phyloP scores from a whole-genome alignment of 768 basidiomycete species.

The Serpula lacrymans region DNA sequence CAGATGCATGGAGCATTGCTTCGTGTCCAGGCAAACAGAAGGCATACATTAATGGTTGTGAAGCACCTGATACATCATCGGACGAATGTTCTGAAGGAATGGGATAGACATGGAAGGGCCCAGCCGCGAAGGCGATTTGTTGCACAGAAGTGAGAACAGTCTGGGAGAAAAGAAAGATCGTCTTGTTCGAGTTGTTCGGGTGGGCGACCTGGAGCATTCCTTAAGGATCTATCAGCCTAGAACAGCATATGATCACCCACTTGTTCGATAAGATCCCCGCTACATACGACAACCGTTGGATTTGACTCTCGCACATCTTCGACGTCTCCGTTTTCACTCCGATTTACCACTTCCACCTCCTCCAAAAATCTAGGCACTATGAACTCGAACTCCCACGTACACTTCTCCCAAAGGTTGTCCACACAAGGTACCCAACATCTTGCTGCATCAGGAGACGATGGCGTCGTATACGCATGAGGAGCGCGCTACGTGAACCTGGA shows the following conservation, averaged over 20 bases:
- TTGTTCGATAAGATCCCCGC: conserved; percentile 94
- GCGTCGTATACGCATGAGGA: conserved; percentile 89
- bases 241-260: conserved; percentile 38
- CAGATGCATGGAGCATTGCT: conserved; percentile 62
- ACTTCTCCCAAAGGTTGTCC: conserved; percentile 93
- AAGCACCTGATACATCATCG: conserved; percentile 59
- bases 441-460: conserved; percentile 86
- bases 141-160: conserved; percentile 88
- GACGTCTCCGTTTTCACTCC: conserved; percentile 40
- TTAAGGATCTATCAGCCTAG: no score
- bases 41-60: conserved; percentile 78
- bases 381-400: conserved; percentile 98
- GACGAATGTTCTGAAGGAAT: conserved; percentile 59
- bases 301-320: conserved; percentile 53
- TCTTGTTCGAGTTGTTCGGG: conserved; percentile 90
- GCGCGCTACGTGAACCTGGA: conserved; percentile 54
- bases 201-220: conserved; percentile 70
- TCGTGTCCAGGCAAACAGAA: conserved; percentile 93
- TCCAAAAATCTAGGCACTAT: conserved; percentile 84
- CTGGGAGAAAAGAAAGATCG: conserved; percentile 91
- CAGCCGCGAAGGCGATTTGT: conserved; percentile 93
- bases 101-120: conserved; percentile 81
- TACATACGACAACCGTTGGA: conserved; percentile 88
- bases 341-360: conserved; percentile 37
- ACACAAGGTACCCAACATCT: conserved; percentile 98